A percentile compares a stretch with the other conserved stretches of the same genome.
Conservation (phyloP, 495 filamentous ascomycete species). For the Lasiosphaeriaceae sp. region DNA sequence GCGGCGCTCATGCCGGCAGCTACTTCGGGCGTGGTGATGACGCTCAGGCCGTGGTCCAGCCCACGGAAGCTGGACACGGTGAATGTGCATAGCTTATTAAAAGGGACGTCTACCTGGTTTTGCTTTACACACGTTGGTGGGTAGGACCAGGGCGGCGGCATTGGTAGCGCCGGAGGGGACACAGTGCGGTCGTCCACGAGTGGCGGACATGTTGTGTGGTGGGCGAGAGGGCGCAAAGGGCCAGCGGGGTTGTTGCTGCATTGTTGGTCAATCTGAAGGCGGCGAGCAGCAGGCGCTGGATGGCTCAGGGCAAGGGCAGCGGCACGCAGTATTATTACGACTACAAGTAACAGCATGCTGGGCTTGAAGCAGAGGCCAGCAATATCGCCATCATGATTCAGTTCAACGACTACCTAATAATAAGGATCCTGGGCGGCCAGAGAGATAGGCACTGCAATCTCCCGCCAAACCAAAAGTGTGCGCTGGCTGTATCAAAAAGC, state of each 20-base stretch:
- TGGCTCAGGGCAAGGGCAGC: no score
- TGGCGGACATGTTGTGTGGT: conserved; percentile 14
- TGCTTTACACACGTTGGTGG: conserved; percentile 21
- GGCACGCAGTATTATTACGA: no score
- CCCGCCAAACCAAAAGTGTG: no score
- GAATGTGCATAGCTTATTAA: conserved; percentile 29
- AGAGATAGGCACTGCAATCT: no score
- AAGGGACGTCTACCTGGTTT: no score
- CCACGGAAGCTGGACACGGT: conserved; percentile 17
- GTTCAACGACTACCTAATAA: no score
- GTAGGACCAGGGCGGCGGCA: conserved; percentile 22
- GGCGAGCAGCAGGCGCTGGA: no score
- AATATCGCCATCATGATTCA: no score
- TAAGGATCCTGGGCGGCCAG: no score
- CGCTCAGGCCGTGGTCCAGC: conserved; percentile 1
- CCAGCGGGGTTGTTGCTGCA: conserved; percentile 23
- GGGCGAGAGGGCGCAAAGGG: conserved; percentile 8
- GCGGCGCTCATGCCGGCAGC: conserved; percentile 14
- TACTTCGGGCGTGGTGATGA: conserved; percentile 25
- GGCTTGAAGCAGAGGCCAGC: no score
- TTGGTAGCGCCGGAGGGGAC: conserved; percentile 5
- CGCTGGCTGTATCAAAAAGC: no score
- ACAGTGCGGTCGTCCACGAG: conserved; percentile 23
- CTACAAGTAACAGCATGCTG: no score
- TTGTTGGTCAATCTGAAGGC: not conserved